Percentiles rank a stretch among this genome's conserved stretches.
Conservation (phyloP, 2,329 filamentous ascomycete species). For the Sclerotinia spermophila region DNA sequence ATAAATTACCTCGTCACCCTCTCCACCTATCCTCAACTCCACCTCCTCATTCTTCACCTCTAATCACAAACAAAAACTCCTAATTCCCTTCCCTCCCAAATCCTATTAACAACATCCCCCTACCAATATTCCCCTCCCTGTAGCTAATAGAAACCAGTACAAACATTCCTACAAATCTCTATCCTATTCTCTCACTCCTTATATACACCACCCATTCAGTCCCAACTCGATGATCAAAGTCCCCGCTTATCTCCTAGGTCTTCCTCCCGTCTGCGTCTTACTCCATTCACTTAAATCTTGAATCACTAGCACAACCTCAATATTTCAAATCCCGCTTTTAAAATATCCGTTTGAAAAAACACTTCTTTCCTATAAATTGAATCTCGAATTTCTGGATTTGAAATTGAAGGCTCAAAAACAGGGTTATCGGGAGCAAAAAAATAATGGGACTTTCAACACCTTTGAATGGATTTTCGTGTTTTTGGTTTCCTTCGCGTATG, state of each 20-base stretch:
- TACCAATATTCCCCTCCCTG: accelerated
- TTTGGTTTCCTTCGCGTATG: too few species aligned
- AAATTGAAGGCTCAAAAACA: too few species aligned
- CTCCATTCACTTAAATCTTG: not conserved
- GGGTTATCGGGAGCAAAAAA: too few species aligned
- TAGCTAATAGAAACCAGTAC: too few species aligned
- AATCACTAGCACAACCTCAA: not conserved
- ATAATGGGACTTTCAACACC: too few species aligned
- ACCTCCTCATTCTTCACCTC: not conserved
- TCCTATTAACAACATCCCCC: not conserved
- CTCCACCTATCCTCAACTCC: not conserved
- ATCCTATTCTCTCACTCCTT: not conserved
- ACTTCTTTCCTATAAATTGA: not conserved
- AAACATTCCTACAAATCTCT: not conserved
- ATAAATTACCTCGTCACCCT: not conserved
- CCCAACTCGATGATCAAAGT: too few species aligned
- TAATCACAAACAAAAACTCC: not conserved
- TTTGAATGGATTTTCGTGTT: too few species aligned
- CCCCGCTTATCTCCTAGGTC: not conserved
- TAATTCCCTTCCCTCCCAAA: not conserved
- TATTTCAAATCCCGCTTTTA: not conserved
- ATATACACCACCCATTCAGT: not conserved
- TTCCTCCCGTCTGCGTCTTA: not conserved
- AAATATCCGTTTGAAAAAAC: not conserved
- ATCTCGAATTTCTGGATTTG: too few species aligned